phyloP scores from a whole-genome alignment of 164 flowering plant genomes.

The Aristolochia fimbriata region DNA sequence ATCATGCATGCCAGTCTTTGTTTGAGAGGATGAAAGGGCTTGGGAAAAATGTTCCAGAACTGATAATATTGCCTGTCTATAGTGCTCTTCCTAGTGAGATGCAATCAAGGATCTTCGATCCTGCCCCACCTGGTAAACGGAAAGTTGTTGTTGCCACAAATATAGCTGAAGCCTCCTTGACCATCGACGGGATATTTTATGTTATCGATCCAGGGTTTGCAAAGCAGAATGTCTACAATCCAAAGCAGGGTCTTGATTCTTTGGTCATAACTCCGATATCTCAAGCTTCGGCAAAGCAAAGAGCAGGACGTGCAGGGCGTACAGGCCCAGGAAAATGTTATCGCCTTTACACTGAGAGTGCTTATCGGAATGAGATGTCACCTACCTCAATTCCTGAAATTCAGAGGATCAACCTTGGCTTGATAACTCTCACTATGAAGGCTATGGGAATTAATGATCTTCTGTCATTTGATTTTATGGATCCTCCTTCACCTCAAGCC shows the following conservation, averaged over 20 bases:
- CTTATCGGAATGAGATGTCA: constrained; percentile 83
- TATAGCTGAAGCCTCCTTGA: constrained; percentile 92
- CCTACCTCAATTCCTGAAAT: constrained; percentile 87
- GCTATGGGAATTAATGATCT: constrained; percentile 97
- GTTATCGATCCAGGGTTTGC: constrained; percentile 95
- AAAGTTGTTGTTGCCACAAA: constrained; percentile 95
- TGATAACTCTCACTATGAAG: constrained; percentile 58
- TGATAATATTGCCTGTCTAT: constrained; percentile 80
- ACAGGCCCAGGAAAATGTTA: constrained; percentile 98
- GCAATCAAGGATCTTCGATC: constrained; percentile 91
- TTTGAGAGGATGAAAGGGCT: constrained; percentile 92
- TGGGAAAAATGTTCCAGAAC: constrained; percentile 79
- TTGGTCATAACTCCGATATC: constrained; percentile 82
- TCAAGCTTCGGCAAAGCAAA: constrained; percentile 93
- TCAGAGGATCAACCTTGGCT: constrained; percentile 83
- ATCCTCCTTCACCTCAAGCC: constrained; percentile 90
- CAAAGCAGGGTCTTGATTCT: constrained; percentile 86
- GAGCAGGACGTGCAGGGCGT: constrained; percentile 98
- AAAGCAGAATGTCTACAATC: constrained; percentile 89
- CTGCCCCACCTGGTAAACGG: constrained; percentile 91
- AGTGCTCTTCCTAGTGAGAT: constrained; percentile 96
- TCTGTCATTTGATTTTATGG: constrained; percentile 89
- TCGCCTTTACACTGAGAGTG: constrained; percentile 90
- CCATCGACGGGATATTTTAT: constrained; percentile 85
- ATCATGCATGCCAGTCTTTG: constrained; percentile 84